A percentile compares a stretch with the other conserved stretches of the same genome.
phyloP scores from a whole-genome alignment of 352 stramenopile genomes.

The Phytopythium aichiense region DNA sequence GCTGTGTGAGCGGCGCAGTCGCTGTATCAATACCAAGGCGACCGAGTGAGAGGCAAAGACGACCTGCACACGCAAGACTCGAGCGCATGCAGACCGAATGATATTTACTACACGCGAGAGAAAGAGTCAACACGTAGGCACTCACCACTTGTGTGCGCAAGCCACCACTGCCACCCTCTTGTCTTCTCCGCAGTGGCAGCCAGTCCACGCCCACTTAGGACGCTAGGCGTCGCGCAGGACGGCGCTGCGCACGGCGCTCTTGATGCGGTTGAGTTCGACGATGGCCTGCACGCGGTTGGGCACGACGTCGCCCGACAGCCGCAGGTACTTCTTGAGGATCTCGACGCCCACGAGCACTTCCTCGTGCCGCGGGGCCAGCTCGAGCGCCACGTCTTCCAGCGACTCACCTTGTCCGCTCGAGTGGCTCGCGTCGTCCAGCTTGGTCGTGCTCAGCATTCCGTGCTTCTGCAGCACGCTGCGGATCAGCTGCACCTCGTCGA shows the following conservation, averaged over 20 bases:
- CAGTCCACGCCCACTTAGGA: neutral
- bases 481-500: constrained; percentile 84
- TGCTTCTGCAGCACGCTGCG: constrained; percentile 79
- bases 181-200: neutral
- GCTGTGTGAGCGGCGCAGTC: constrained; percentile 21
- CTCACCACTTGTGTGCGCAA: neutral
- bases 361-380: constrained; percentile 41
- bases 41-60: neutral
- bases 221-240: constrained; percentile 26
- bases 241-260: constrained; percentile 35
- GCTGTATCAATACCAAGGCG: constrained; percentile 14
- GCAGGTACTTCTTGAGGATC: constrained; percentile 71
- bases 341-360: constrained; percentile 58
- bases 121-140: neutral
- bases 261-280: constrained; percentile 73
- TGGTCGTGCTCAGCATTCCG: constrained; percentile 62
- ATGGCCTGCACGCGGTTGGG: constrained; percentile 52
- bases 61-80: neutral
- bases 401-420: constrained; percentile 42
- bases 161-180: neutral
- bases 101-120: neutral
- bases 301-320: constrained; percentile 49
- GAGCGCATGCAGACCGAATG: neutral
- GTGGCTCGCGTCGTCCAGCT: constrained; percentile 51
- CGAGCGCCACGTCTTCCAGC: constrained; percentile 45